Base-by-base conservation (phyloP, 176 grass and related monocot genomes). In the Saccharum spontaneum region DNA sequence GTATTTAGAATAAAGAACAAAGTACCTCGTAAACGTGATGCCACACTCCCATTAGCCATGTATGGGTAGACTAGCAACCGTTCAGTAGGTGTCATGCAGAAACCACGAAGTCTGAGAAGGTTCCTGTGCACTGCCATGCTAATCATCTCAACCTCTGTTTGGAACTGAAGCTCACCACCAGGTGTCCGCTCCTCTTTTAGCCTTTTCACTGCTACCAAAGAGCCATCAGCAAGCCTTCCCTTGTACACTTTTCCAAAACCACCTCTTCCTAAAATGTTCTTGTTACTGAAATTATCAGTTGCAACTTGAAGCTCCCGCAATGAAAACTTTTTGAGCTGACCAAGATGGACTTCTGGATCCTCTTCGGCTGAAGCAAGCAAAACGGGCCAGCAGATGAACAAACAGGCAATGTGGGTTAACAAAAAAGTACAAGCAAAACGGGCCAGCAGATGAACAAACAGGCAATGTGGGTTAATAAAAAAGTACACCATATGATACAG, bases 191-290 rank as follows among this genome's bases (percentile, higher is more conserved):
- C 90, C 82, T 94, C 92, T 75, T 92, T 92, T 85, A 90, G 52
- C 36, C 92, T 89, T 87, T 94, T 94, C 75, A 92, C 90, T 10
- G 87, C 92, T 49, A 94, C 84, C 61, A 94, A 69, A 46, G 92
- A 85, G 60, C 92, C 92, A 85, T 94, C 92, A 48, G 90, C 84
- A 17, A 94, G 90, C 46, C 87, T 86, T 38, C 92, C 92, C 50
- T 94, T 94, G 71, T 94, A 94, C 38, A 92, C 92, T 83, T 92
- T 92, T 88, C 92, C 92, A 86, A 92, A 92, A 64, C 92, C 90
- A 73, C 92, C 90, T 90, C 87, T 85, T 80, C 92, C 92, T 60
- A 94, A 75, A 86, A 94, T 85, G 77, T 87, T 87, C 83, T 91
- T 91, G 15, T 89, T 82, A 64, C 73, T 87, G 81, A 94, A 94